Evolutionary conservation across 176 grass and related monocot genomes (phyloP).

Genomic region (Elymus sibiricus): DNA sequence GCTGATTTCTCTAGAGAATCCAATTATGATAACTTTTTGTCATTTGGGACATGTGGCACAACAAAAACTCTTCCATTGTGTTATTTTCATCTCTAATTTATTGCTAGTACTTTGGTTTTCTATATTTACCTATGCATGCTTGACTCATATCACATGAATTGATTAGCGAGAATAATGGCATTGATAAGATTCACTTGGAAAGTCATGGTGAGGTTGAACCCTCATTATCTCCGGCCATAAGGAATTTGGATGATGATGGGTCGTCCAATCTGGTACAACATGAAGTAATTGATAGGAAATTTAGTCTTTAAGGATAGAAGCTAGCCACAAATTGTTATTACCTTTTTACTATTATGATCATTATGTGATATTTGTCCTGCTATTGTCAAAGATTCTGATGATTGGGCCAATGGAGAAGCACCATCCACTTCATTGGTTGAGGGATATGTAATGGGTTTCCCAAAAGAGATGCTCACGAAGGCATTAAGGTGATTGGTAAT

Average conservation of each 20-base stretch:
- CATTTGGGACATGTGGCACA: background rate
- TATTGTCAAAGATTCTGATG: no score
- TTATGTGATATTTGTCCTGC: no score
- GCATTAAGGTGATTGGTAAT: no score
- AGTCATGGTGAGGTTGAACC: conserved; percentile 2
- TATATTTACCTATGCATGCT: background rate
- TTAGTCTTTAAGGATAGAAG: background rate
- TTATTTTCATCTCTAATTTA: background rate
- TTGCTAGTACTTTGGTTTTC: background rate
- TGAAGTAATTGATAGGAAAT: background rate
- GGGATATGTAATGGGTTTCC: no score
- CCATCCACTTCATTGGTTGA: no score
- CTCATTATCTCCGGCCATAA: background rate
- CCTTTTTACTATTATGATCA: no score
- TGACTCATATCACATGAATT: conserved; percentile 27
- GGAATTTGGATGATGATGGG: conserved; percentile 3
- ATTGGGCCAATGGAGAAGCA: no score
- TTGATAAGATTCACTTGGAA: conserved; percentile 10
- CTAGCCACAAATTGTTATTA: background rate
- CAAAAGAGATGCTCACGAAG: no score
- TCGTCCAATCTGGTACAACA: background rate
- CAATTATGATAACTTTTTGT: background rate
- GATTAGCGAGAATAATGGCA: conserved; percentile 24
- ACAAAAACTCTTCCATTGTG: background rate
- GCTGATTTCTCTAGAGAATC: background rate